These are phyloP conservation scores for Syncephalis plumigaleata DNA, from an alignment of 371 early-diverging fungal genomes.

Conservation along the genomic window DNA sequence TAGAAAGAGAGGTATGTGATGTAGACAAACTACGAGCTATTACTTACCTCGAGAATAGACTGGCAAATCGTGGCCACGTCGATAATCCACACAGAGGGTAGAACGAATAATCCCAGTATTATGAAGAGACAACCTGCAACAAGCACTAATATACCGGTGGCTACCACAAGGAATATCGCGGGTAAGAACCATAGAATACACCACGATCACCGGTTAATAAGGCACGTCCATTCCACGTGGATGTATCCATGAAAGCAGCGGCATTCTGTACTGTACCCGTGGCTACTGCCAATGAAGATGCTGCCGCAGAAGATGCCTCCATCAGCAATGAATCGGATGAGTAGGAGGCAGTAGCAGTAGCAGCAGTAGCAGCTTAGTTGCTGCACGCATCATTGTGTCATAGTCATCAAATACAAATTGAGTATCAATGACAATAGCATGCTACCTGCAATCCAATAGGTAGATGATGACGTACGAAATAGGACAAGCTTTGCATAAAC, in stretches of 20 bases:
- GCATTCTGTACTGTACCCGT: constrained; percentile 7
- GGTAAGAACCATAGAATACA: constrained; percentile 47
- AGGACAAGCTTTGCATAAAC: neutral
- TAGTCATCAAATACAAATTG: constrained; percentile 14
- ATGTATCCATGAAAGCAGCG: constrained; percentile 6
- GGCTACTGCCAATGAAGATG: constrained; percentile 13
- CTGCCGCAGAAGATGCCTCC: constrained; percentile 3
- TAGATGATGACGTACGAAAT: constrained; percentile 17
- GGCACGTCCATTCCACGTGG: constrained; percentile 18
- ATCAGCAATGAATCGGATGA: constrained; percentile 3
- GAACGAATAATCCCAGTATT: constrained; percentile 8
- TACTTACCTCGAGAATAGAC: constrained; percentile 12
- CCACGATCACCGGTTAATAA: constrained; percentile 32
- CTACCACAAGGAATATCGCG: constrained; percentile 22
- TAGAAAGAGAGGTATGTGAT: too few species aligned
- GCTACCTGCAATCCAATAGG: constrained; percentile 25
- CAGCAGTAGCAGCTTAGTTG: constrained; percentile 6
- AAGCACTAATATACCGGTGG: constrained; percentile 24
- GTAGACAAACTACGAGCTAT: neutral
- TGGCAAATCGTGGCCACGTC: constrained; percentile 9
- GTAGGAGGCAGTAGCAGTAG: constrained; percentile 8
- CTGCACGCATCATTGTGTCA: constrained; percentile 2
- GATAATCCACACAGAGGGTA: constrained; percentile 9
- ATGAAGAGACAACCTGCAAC: constrained; percentile 22
- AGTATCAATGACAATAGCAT: constrained; percentile 16